phyloP scores from a whole-genome alignment of 768 basidiomycete species.

The Termitomyces sp. region DNA sequence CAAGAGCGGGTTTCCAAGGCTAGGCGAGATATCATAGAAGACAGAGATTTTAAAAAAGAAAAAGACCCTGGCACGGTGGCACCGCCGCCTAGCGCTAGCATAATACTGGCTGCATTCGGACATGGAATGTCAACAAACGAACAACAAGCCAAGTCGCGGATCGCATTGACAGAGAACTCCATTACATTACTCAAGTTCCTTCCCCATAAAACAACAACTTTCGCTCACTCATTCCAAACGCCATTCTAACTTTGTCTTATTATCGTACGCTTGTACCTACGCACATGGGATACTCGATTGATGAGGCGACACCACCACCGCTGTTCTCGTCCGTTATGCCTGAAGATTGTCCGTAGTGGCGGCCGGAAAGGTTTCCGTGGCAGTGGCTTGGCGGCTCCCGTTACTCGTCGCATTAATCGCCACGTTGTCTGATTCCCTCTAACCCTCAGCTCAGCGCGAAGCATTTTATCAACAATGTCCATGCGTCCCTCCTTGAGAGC shows the following conservation, averaged over 20 bases:
- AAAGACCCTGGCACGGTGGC: background rate
- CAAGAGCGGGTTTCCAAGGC: slow-evolving; percentile 7
- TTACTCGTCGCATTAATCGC: slow-evolving; percentile 14
- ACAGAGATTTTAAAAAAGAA: background rate
- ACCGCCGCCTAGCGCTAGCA: background rate
- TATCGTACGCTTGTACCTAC: slow-evolving; percentile 10
- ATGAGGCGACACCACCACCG: slow-evolving; percentile 23
- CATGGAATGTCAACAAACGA: slow-evolving; percentile 12
- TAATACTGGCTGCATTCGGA: slow-evolving; percentile 10
- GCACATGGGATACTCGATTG: slow-evolving; percentile 13
- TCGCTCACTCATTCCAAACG: background rate
- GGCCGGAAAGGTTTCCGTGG: slow-evolving; percentile 14
- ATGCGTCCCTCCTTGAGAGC: slow-evolving; percentile 63
- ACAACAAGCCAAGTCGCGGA: slow-evolving; percentile 16
- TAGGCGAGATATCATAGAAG: background rate
- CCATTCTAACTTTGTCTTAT: slow-evolving; percentile 3
- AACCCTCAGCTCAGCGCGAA: slow-evolving; percentile 13
- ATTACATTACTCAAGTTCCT: slow-evolving; percentile 5
- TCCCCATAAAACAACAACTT: background rate
- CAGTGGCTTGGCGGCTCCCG: slow-evolving; percentile 12
- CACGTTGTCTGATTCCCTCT: slow-evolving; percentile 13
- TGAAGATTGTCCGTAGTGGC: slow-evolving; percentile 23
- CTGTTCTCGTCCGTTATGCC: slow-evolving; percentile 26
- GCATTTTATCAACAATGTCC: slow-evolving; percentile 38
- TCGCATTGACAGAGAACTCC: slow-evolving; percentile 18